Evolutionary conservation across 331 rosid species (phyloP).

Genomic region (Dryas integrifolia): DNA sequence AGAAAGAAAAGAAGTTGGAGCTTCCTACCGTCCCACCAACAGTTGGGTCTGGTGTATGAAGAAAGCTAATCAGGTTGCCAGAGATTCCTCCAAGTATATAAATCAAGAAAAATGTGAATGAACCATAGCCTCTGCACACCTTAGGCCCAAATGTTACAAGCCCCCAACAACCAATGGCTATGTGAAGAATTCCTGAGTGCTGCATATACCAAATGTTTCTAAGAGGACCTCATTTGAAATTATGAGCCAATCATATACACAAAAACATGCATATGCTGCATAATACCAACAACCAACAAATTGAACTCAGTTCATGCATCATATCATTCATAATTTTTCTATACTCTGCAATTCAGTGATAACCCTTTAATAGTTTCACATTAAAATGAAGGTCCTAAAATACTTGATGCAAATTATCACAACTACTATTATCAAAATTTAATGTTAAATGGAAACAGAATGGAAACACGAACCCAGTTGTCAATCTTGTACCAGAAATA

Average conservation of each 20-base stretch:
- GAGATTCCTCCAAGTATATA: slow-evolving; percentile 85
- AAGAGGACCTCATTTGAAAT: background rate
- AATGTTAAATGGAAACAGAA: slow-evolving; percentile 37
- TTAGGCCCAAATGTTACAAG: slow-evolving; percentile 69
- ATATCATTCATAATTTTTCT: no score
- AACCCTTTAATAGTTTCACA: background rate
- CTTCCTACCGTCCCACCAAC: slow-evolving; percentile 81
- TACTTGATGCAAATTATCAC: background rate
- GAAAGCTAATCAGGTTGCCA: slow-evolving; percentile 79
- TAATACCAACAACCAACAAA: background rate
- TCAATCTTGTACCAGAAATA: slow-evolving; percentile 98
- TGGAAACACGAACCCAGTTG: slow-evolving; percentile 74
- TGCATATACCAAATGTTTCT: slow-evolving; percentile 36
- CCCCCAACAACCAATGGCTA: slow-evolving; percentile 61
- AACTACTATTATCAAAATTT: background rate
- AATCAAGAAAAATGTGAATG: slow-evolving; percentile 75
- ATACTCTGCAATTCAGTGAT: background rate
- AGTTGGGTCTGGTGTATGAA: slow-evolving; percentile 77
- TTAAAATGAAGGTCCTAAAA: background rate
- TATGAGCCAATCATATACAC: background rate
- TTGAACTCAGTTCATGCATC: background rate
- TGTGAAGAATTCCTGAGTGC: slow-evolving; percentile 71
- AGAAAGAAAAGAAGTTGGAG: background rate
- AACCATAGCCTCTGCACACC: slow-evolving; percentile 80
- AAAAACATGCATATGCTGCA: slow-evolving; percentile 2